Evolutionary conservation across 106 monocot genomes (phyloP).

Genomic region (Dendrobium chrysotoxum): DNA sequence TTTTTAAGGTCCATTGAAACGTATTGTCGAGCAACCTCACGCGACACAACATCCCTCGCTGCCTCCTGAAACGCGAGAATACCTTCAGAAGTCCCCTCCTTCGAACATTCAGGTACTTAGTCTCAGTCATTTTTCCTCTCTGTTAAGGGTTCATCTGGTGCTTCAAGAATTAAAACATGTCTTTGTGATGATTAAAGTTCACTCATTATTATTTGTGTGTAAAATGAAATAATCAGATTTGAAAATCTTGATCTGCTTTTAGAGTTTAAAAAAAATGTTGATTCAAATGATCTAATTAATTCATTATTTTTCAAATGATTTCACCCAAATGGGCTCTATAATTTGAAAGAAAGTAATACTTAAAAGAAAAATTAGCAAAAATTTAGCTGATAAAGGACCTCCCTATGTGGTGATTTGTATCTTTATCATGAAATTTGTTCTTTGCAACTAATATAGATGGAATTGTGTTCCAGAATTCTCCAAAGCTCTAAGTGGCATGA

Average conservation of each 20-base stretch:
- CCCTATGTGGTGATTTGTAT: not conserved
- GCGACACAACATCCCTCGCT: not conserved
- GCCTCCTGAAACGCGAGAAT: slow-evolving; percentile 10
- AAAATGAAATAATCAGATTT: not conserved
- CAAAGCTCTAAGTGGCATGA: slow-evolving; percentile 13
- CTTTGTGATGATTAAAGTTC: not conserved
- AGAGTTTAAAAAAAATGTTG: too few species aligned
- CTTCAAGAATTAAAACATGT: not conserved
- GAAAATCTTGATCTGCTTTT: too few species aligned
- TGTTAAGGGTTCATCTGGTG: not conserved
- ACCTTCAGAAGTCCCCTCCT: not conserved
- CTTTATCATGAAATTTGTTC: not conserved
- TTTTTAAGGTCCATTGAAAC: slow-evolving; percentile 21
- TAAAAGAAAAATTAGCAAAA: not conserved
- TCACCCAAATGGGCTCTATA: too few species aligned
- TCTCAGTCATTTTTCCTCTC: not conserved
- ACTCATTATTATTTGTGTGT: not conserved
- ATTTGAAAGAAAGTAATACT: not conserved
- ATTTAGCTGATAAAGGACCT: not conserved
- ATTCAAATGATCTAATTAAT: too few species aligned
- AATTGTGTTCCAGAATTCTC: slow-evolving; percentile 18
- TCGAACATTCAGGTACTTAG: not conserved
- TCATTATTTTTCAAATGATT: too few species aligned
- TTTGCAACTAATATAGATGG: not conserved
- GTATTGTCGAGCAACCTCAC: not conserved